Evolutionary conservation across 1,284 basidiomycete genomes (phyloP).

Genomic region (Malassezia japonica): DNA sequence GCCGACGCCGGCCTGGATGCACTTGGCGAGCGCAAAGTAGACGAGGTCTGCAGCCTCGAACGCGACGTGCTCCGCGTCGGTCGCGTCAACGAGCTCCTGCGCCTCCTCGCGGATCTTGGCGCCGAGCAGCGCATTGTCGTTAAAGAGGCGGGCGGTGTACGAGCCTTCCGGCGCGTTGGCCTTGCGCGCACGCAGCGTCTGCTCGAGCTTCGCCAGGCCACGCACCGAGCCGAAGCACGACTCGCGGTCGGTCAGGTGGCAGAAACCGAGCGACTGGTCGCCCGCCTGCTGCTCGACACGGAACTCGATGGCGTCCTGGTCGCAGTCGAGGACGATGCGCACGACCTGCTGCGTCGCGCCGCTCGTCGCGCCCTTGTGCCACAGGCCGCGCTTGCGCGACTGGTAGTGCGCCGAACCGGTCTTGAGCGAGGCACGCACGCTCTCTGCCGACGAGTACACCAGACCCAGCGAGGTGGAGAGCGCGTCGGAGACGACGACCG

Average conservation of each 20-base stretch:
- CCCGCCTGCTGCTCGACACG: constrained; percentile 76
- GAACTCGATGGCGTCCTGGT: constrained; percentile 84
- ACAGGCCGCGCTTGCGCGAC: constrained; percentile 78
- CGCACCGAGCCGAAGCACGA: constrained; percentile 66
- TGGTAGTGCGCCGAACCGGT: constrained; percentile 91
- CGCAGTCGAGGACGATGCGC: constrained; percentile 78
- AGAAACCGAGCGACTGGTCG: constrained; percentile 57
- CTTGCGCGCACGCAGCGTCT: constrained; percentile 65
- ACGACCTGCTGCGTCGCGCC: constrained; percentile 85
- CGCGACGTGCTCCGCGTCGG: constrained; percentile 65
- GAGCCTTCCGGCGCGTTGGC: constrained; percentile 73
- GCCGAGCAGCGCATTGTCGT: constrained; percentile 66
- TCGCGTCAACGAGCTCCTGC: constrained; percentile 82
- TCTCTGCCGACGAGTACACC: constrained; percentile 89
- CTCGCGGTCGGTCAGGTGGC: constrained; percentile 64
- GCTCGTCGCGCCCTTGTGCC: constrained; percentile 93
- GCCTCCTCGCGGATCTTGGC: constrained; percentile 98
- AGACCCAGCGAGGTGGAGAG: constrained; percentile 68
- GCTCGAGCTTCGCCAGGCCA: constrained; percentile 74
- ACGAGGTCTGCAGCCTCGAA: constrained; percentile 92
- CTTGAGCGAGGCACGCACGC: constrained; percentile 73
- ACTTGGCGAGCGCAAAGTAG: constrained; percentile 86
- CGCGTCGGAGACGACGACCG: constrained; percentile 61
- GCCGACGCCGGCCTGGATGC: constrained; percentile 71
- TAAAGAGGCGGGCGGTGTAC: constrained; percentile 82